phyloP scores from a whole-genome alignment of 2,329 filamentous ascomycete genomes.

The Grosmannia clavigera region DNA sequence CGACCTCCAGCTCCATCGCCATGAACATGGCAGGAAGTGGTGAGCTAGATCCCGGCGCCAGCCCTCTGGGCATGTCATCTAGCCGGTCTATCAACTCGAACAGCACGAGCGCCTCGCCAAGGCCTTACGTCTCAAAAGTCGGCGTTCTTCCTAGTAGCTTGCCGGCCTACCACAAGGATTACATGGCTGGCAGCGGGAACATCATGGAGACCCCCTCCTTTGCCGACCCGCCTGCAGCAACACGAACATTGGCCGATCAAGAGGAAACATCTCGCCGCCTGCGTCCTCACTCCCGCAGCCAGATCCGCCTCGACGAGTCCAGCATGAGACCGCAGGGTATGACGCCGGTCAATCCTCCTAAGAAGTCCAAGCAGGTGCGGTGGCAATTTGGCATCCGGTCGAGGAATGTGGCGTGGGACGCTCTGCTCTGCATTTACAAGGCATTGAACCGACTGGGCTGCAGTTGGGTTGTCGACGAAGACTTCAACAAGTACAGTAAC shows the following conservation, averaged over 20 bases:
- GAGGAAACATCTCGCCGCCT: conserved; percentile 69
- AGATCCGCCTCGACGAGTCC: conserved; percentile 54
- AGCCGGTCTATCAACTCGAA: conserved; percentile 40
- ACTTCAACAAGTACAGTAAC: conserved; percentile 35
- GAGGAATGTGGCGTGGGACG: conserved; percentile 86
- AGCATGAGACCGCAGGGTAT: conserved; percentile 47
- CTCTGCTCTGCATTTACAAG: conserved; percentile 89
- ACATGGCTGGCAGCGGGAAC: conserved; percentile 50
- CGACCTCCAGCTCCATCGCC: conserved; percentile 45
- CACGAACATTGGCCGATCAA: conserved; percentile 59
- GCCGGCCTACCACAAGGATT: conserved; percentile 80
- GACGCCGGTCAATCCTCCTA: conserved; percentile 50
- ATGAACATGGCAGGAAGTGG: conserved; percentile 25
- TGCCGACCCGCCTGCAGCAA: conserved; percentile 34
- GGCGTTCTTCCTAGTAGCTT: conserved; percentile 85
- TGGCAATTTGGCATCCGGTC: conserved; percentile 98
- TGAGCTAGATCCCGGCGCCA: conserved; percentile 26
- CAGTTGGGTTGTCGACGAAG: conserved; percentile 65
- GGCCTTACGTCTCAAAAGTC: conserved; percentile 67
- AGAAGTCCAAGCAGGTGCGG: conserved; percentile 69
- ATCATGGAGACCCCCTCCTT: conserved; percentile 32
- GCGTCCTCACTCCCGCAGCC: conserved; percentile 70
- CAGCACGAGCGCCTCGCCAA: conserved; percentile 31
- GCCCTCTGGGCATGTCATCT: conserved; percentile 43
- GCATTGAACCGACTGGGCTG: conserved; percentile 79